These are phyloP conservation scores for Populus davidiana DNA, from an alignment of 345 rosid species.

Conservation along the genomic window DNA sequence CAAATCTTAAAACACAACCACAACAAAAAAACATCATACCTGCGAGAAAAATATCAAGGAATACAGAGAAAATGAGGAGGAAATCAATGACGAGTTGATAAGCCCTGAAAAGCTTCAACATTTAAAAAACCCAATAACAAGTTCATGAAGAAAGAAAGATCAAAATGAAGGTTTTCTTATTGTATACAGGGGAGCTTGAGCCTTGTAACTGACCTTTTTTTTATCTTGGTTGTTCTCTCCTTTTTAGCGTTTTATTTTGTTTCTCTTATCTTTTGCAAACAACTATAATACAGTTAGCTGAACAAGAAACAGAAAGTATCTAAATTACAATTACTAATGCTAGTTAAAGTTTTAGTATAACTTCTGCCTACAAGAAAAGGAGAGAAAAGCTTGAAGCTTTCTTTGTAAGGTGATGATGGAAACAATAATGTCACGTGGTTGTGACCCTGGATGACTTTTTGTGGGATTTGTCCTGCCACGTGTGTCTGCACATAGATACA, in stretches of 20 bases:
- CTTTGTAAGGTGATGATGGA: background rate
- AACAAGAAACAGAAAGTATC: background rate
- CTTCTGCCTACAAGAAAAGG: too few relatives aligned
- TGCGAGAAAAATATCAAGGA: slow-evolving; percentile 24
- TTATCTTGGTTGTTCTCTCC: background rate
- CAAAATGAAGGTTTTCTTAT: too few relatives aligned
- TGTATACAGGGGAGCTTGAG: background rate
- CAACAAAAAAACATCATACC: slow-evolving; percentile 9
- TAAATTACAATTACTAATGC: too few relatives aligned
- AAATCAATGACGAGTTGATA: slow-evolving; percentile 35
- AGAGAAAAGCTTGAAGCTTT: background rate
- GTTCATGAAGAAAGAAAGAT: background rate
- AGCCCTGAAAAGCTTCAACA: slow-evolving; percentile 40
- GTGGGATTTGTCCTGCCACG: background rate
- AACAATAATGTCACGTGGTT: background rate
- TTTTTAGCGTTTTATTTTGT: background rate
- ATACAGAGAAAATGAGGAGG: slow-evolving; percentile 23
- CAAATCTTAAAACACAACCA: background rate
- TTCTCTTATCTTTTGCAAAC: background rate
- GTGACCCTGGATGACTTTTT: background rate
- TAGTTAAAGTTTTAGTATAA: too few relatives aligned
- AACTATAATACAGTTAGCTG: background rate
- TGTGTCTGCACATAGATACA: background rate
- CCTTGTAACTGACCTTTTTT: background rate
- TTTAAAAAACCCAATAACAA: slow-evolving; percentile 14